Evolutionary conservation across 1,284 basidiomycete genomes (phyloP).

Genomic region (Erythrobasidium hasegawianum): DNA sequence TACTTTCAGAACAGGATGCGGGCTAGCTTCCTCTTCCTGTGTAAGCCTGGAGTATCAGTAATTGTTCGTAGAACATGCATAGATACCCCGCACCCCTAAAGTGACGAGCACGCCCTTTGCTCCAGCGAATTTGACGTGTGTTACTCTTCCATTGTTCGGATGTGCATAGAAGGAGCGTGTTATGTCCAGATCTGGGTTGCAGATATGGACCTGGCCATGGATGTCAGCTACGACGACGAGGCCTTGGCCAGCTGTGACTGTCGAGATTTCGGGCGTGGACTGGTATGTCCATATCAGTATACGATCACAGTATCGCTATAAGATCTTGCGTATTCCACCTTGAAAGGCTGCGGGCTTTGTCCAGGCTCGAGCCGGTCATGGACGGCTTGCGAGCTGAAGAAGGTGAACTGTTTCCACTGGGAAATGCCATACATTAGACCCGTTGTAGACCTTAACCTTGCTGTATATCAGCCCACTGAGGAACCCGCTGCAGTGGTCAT

Average conservation of each 20-base stretch:
- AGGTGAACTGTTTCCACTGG: slow-evolving; percentile 50
- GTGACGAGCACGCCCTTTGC: slow-evolving; percentile 68
- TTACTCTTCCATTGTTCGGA: slow-evolving; percentile 35
- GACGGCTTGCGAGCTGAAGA: slow-evolving; percentile 69
- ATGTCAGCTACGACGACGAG: slow-evolving; percentile 73
- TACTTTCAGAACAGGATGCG: slow-evolving; percentile 63
- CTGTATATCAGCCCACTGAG: slow-evolving; percentile 5
- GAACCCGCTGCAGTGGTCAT: slow-evolving; percentile 29
- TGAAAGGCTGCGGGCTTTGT: slow-evolving; percentile 69
- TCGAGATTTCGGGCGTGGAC: slow-evolving; percentile 64
- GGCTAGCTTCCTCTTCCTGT: slow-evolving; percentile 25
- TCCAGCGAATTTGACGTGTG: slow-evolving; percentile 29
- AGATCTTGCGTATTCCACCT: slow-evolving; percentile 52
- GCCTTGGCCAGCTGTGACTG: slow-evolving; percentile 59
- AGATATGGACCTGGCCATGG: slow-evolving; percentile 69
- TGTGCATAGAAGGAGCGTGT: slow-evolving; percentile 46
- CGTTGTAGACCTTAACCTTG: background rate
- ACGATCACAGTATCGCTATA: background rate
- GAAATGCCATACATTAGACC: background rate
- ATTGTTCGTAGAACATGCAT: slow-evolving; percentile 61
- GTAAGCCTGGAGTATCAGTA: slow-evolving; percentile 62
- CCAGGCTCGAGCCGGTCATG: slow-evolving; percentile 74
- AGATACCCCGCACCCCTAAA: slow-evolving; percentile 63
- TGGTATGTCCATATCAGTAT: slow-evolving; percentile 4
- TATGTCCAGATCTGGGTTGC: slow-evolving; percentile 70